Evolutionary conservation across 352 stramenopile genomes (phyloP).

Genomic region (Pythium guiyangense): DNA sequence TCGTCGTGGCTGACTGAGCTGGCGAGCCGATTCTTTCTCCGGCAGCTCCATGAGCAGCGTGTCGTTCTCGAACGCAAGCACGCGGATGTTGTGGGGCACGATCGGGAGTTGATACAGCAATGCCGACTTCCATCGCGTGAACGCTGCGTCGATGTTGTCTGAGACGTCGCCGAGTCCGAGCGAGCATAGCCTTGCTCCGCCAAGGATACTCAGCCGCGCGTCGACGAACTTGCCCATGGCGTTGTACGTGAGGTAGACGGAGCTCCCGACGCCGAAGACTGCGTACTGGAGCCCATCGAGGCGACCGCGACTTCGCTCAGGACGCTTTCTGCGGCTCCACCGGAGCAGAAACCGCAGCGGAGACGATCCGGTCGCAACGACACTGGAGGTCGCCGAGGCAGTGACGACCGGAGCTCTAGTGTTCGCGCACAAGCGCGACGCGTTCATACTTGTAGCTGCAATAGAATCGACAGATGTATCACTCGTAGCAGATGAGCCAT

Average conservation of each 20-base stretch:
- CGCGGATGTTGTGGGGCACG: conserved; percentile 4
- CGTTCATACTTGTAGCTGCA: too few species aligned
- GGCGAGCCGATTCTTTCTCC: not conserved
- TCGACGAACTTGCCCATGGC: conserved; percentile 91
- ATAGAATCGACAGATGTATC: not conserved
- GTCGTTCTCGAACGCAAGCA: conserved; percentile 25
- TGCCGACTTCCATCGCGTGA: conserved; percentile 79
- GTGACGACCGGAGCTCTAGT: too few species aligned
- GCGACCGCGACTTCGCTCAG: not conserved
- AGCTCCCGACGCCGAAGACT: conserved; percentile 96
- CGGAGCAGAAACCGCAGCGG: conserved; percentile 5
- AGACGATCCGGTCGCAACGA: not conserved
- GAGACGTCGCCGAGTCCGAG: conserved; percentile 93
- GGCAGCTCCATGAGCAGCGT: conserved; percentile 17
- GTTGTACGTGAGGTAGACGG: conserved; percentile 95
- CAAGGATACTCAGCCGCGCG: conserved; percentile 66
- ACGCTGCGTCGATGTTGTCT: conserved; percentile 58
- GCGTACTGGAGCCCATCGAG: conserved; percentile 74
- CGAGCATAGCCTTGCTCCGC: conserved; percentile 57
- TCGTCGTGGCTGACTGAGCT: not conserved
- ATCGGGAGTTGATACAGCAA: conserved; percentile 19
- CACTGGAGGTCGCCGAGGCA: not conserved
- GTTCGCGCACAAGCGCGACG: too few species aligned
- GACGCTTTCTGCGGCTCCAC: conserved; percentile 3
- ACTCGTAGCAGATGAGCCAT: not conserved